These are phyloP conservation scores for Primulina eburnea DNA, from an alignment of 257 asterid species.

Conservation along the genomic window DNA sequence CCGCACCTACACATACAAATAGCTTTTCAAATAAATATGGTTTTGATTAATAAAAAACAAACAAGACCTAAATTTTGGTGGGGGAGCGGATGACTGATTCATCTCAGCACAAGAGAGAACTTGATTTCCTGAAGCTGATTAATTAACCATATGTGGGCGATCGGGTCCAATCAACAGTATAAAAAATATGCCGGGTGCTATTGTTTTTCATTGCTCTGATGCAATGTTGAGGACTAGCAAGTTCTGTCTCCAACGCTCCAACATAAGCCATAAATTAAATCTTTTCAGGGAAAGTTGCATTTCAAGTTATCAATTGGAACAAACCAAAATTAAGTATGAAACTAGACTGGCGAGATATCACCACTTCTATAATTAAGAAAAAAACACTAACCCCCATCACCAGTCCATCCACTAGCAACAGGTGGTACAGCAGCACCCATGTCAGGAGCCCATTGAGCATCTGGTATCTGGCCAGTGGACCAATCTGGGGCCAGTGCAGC, in stretches of 20 bases:
- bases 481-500: constrained; percentile 41
- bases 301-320: neutral
- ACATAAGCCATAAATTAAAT: neutral
- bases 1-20: constrained; percentile 24
- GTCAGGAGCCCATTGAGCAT: constrained; percentile 42
- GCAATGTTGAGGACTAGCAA: neutral
- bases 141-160: neutral
- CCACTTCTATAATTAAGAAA: neutral
- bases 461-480: constrained; percentile 45
- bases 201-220: neutral
- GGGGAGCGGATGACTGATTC: too few species aligned
- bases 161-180: too few species aligned
- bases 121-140: neutral
- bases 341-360: neutral
- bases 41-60: neutral
- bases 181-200: neutral
- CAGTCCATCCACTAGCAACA: constrained; percentile 36
- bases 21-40: neutral
- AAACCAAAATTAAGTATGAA: neutral
- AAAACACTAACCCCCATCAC: constrained; percentile 28
- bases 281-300: neutral
- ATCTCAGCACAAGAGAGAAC: neutral
- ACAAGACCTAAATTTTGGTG: too few species aligned
- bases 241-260: neutral
- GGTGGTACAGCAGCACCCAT: constrained; percentile 21